A percentile compares a stretch with the other conserved stretches of the same genome.
Conservation (phyloP, 768 basidiomycete species). For the Dictyophora rubrovolvata region DNA sequence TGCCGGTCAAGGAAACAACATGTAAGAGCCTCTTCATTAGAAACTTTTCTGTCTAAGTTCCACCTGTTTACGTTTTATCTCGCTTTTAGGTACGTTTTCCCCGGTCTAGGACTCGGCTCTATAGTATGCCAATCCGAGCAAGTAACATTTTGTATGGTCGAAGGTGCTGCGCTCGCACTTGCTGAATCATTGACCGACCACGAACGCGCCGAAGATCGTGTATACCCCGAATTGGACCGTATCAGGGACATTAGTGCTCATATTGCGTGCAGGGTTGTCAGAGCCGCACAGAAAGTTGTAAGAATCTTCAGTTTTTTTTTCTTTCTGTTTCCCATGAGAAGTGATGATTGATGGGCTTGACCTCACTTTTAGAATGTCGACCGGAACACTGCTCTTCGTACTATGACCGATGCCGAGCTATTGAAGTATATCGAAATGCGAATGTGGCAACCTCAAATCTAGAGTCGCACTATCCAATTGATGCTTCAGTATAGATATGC, state of each 20-base stretch:
- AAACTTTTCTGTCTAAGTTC: background rate
- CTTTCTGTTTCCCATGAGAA: slow-evolving; percentile 11
- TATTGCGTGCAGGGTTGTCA: slow-evolving; percentile 69
- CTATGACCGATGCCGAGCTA: slow-evolving; percentile 46
- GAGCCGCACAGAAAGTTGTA: slow-evolving; percentile 68
- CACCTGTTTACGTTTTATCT: background rate
- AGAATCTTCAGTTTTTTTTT: slow-evolving; percentile 16
- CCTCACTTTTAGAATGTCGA: slow-evolving; percentile 41
- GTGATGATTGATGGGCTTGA: slow-evolving; percentile 24
- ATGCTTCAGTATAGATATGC: too few species aligned
- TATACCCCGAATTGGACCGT: slow-evolving; percentile 79
- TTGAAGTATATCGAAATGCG: slow-evolving; percentile 43
- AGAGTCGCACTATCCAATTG: too few species aligned
- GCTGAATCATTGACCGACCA: slow-evolving; percentile 61
- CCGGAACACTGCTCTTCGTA: slow-evolving; percentile 40
- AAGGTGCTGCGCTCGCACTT: slow-evolving; percentile 75
- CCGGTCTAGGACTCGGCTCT: slow-evolving; percentile 67
- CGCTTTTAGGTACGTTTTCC: slow-evolving; percentile 22
- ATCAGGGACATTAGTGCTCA: slow-evolving; percentile 73
- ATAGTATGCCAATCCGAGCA: slow-evolving; percentile 57
- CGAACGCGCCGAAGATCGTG: slow-evolving; percentile 52
- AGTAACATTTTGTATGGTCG: slow-evolving; percentile 84
- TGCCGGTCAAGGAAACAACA: slow-evolving; percentile 91
- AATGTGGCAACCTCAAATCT: slow-evolving; percentile 57
- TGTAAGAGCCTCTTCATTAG: slow-evolving; percentile 66